A percentile compares a stretch with the other conserved stretches of the same genome.
phyloP scores from a whole-genome alignment of 1,284 basidiomycete species.

The Chalciporus sp. region DNA sequence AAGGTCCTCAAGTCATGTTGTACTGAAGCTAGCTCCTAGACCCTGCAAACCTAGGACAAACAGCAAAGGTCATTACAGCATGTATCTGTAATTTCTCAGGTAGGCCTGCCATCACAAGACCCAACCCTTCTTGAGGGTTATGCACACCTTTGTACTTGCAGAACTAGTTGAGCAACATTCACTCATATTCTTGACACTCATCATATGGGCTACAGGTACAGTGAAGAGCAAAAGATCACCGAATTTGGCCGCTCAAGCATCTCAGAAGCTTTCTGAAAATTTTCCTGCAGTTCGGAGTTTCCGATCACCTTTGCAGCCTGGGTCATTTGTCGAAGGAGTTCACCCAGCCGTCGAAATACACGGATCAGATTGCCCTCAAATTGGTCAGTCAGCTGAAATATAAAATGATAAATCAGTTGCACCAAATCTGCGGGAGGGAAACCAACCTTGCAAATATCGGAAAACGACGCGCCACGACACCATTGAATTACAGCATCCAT shows the following conservation, averaged over 20 bases:
- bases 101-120: too few relatives aligned
- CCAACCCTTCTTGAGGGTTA: too few relatives aligned
- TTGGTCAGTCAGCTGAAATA: constrained; percentile 82
- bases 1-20: too few relatives aligned
- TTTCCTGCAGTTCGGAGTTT: constrained; percentile 89
- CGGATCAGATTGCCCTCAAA: constrained; percentile 96
- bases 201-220: constrained; percentile 48
- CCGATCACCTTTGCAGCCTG: constrained; percentile 96
- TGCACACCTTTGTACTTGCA: too few relatives aligned
- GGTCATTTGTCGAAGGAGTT: constrained; percentile 94
- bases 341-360: constrained; percentile 91
- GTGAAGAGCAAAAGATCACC: constrained; percentile 91
- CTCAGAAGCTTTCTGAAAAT: constrained; percentile 86
- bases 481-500: constrained; percentile 98
- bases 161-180: too few relatives aligned
- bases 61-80: too few relatives aligned
- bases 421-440: not conserved
- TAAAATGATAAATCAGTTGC: not conserved
- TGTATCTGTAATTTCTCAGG: too few relatives aligned
- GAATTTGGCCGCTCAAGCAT: constrained; percentile 91
- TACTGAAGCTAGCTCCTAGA: too few relatives aligned
- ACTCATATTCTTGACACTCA: not conserved
- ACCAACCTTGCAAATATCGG: constrained; percentile 92
- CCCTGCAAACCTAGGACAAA: too few relatives aligned
- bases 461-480: constrained; percentile 97